Conservation (phyloP, 2,329 filamentous ascomycete species). For the Ophiocordyceps camponoti-floridani region DNA sequence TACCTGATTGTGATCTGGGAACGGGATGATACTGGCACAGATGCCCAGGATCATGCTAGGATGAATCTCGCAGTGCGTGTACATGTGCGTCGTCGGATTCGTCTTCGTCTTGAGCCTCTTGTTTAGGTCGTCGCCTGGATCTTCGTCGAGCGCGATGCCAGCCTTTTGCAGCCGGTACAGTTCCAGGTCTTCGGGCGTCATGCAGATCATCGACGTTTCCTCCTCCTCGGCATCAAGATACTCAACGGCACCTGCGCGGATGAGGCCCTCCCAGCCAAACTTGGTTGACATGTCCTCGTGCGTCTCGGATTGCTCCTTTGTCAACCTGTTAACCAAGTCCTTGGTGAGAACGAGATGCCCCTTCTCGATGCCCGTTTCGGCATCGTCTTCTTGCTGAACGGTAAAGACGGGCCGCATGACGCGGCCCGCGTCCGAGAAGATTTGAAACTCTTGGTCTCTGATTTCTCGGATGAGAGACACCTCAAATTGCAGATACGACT, state of each 20-base stretch:
- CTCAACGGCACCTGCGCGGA: slow-evolving; percentile 74
- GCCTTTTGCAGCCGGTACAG: slow-evolving; percentile 52
- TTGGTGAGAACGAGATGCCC: slow-evolving; percentile 71
- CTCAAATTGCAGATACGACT: slow-evolving; percentile 73
- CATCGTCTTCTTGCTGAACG: slow-evolving; percentile 71
- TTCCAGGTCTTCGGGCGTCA: slow-evolving; percentile 92
- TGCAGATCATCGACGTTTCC: slow-evolving; percentile 97
- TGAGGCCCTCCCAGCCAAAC: slow-evolving; percentile 78
- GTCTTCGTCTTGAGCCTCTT: slow-evolving; percentile 75
- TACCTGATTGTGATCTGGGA: slow-evolving; percentile 94
- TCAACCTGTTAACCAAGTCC: slow-evolving; percentile 53
- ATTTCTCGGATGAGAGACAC: slow-evolving; percentile 93
- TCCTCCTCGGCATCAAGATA: slow-evolving; percentile 97
- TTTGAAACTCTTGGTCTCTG: slow-evolving; percentile 92
- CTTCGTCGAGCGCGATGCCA: slow-evolving; percentile 44
- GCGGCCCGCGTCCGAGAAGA: slow-evolving; percentile 91
- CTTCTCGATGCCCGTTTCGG: slow-evolving; percentile 36
- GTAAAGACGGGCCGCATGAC: slow-evolving; percentile 90
- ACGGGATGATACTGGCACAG: slow-evolving; percentile 97
- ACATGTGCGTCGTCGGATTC: slow-evolving; percentile 75
- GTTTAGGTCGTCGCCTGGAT: slow-evolving; percentile 51
- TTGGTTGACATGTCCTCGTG: slow-evolving; percentile 40
- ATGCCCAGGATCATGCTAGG: slow-evolving; percentile 98
- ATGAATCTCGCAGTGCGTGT: slow-evolving; percentile 98
- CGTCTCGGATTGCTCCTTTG: slow-evolving; percentile 56